Percentiles rank a stretch among this genome's conserved stretches.
Conservation (phyloP, 1,139 yeast species). For the Arxiozyma bovina region DNA sequence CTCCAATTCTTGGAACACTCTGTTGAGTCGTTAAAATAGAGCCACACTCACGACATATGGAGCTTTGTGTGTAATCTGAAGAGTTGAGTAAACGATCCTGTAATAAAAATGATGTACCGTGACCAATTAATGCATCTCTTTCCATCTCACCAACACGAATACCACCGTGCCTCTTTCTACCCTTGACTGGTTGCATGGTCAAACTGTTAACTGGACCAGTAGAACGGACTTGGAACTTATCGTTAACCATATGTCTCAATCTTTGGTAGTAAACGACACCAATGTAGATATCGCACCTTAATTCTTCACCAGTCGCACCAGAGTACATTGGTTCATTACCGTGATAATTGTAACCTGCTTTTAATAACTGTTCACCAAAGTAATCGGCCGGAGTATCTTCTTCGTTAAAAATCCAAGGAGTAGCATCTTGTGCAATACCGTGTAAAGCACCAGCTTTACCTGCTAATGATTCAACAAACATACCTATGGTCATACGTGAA, state of each 20-base stretch:
- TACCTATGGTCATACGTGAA: slow-evolving; percentile 99
- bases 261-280: slow-evolving; percentile 98
- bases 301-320: slow-evolving; percentile 97
- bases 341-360: slow-evolving; percentile 92
- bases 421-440: slow-evolving; percentile 94
- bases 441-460: slow-evolving; percentile 98
- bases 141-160: slow-evolving; percentile 99
- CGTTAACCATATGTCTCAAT: slow-evolving; percentile 98
- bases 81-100: slow-evolving; percentile 94
- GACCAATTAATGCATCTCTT: slow-evolving; percentile 97
- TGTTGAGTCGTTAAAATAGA: slow-evolving; percentile 81
- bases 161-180: slow-evolving; percentile 99
- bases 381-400: slow-evolving; percentile 93
- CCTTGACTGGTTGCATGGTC: slow-evolving; percentile 99
- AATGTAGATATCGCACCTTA: slow-evolving; percentile 88
- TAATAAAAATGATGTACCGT: slow-evolving; percentile 92
- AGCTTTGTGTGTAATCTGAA: slow-evolving; percentile 88
- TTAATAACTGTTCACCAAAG: slow-evolving; percentile 83
- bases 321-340: slow-evolving; percentile 99
- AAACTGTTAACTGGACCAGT: slow-evolving; percentile 96
- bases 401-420: slow-evolving; percentile 93
- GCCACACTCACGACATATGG: slow-evolving; percentile 90
- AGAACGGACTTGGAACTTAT: slow-evolving; percentile 97
- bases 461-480: slow-evolving; percentile 96
- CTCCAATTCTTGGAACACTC: slow-evolving; percentile 85